Base-by-base conservation (phyloP, 768 basidiomycete species). In the Tulasnella sp. region DNA sequence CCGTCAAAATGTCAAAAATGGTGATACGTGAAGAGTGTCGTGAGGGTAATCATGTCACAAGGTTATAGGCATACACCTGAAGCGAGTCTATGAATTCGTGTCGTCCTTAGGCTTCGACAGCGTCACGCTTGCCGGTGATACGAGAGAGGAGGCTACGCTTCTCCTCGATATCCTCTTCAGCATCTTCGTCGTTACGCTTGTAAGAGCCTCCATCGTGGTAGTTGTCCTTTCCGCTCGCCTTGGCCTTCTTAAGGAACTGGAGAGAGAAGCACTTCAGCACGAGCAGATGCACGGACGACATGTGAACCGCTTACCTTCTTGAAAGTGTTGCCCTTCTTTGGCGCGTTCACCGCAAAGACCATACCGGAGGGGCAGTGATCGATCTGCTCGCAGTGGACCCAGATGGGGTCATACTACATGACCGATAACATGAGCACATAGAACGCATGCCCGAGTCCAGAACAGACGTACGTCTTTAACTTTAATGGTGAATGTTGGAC, bases 331-430 rank as follows among this genome's bases (percentile, higher is more conserved):
- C 80, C 79, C n/a, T 51, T 77, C 42, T 44, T 44, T 32, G 73
- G 71, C 26, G 80, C 44, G 80, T 80, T 80, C 35, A 80, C 61
- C 44, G 79, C 76, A 69, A 80, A 80, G 35, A 78, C 77, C 80
- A 80, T 80, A 0, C 80, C 80, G n/a, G 46, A 37, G 35, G 72
- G 79, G 72, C 80, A 80, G 71, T 80, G 80, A 46, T 42, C 76
- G 26, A 42, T 70, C 55, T 79, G 79, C 40, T 55, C n/a, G 79
- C 79, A 80, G 61, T 77, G 69, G 10, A 71, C 61, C 76, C 76
- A 77, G 37, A 77, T 69, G 16, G 76, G 76, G 11, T 46, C 40
- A 18, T 74, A 18, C 73, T 74, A 35, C 46, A 23, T 23, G 40
- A 40, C 16, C 37, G 20, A 37, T 16, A 9, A 11, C 1, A 29